Conservation (phyloP, 164 flowering plant species). For the Berberis thunbergii region DNA sequence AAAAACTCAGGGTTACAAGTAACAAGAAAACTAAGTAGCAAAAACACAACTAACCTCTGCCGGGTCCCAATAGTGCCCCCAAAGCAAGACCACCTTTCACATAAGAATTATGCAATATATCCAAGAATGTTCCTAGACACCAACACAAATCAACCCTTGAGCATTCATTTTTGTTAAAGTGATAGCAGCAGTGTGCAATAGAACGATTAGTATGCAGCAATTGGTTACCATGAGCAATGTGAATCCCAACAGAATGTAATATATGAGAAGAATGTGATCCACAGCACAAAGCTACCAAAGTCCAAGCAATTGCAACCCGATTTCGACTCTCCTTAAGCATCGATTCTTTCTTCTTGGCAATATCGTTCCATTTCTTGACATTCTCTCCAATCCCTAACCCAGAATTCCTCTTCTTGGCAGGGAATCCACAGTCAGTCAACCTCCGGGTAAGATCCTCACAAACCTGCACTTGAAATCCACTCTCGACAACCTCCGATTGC, state of each 20-base stretch:
- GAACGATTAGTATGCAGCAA: not conserved
- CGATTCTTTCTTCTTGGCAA: constrained; percentile 62
- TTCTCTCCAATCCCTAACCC: constrained; percentile 69
- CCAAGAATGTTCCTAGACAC: constrained; percentile 56
- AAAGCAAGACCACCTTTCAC: constrained; percentile 76
- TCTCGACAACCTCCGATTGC: constrained; percentile 24
- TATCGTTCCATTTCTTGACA: constrained; percentile 84
- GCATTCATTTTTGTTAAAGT: not conserved
- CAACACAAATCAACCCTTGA: constrained; percentile 1
- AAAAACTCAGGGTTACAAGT: not conserved
- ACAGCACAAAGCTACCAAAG: constrained; percentile 86
- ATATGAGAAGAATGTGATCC: constrained; percentile 83
- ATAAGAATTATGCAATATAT: constrained; percentile 72
- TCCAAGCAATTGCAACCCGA: constrained; percentile 83
- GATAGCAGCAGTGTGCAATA: not conserved
- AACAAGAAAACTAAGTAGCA: not conserved
- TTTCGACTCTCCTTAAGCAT: constrained; percentile 53
- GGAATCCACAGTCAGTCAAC: constrained; percentile 75
- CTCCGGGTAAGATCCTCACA: constrained; percentile 58
- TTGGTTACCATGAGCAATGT: constrained; percentile 63
- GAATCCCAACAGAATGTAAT: constrained; percentile 81
- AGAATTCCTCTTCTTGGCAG: constrained; percentile 49
- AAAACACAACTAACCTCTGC: constrained; percentile 52
- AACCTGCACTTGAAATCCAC: constrained; percentile 15
- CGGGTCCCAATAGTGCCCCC: constrained; percentile 81